Evolutionary conservation across 352 stramenopile species (phyloP).

Genomic region (Phytophthora crassamura): DNA sequence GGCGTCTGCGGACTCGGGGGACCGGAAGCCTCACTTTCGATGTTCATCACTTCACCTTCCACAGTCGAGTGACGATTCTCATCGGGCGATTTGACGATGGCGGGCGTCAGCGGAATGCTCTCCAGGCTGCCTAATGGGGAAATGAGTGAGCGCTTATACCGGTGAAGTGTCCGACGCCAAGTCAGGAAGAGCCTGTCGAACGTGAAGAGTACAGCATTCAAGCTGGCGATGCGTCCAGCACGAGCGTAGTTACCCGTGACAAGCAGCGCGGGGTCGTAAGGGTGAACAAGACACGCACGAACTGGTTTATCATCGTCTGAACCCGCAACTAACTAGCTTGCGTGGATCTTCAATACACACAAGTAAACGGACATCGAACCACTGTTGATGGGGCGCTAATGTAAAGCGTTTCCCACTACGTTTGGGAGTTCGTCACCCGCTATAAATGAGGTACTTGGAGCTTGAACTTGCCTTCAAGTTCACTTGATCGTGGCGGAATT

Average conservation of each 20-base stretch:
- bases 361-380: too few relatives aligned
- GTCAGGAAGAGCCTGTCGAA: constrained; percentile 14
- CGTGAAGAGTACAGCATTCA: background rate
- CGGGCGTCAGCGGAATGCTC: background rate
- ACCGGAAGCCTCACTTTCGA: background rate
- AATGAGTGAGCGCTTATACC: background rate
- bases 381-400: too few relatives aligned
- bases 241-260: constrained; percentile 1
- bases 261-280: background rate
- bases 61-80: constrained; percentile 15
- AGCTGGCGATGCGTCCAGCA: constrained; percentile 15
- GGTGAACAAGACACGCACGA: background rate
- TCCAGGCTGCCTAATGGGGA: constrained; percentile 2
- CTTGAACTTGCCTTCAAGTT: constrained; percentile 21
- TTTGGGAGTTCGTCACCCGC: background rate
- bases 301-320: background rate
- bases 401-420: too few relatives aligned
- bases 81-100: constrained; percentile 18
- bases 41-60: constrained; percentile 14
- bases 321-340: constrained; percentile 8
- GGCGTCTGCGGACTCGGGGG: background rate
- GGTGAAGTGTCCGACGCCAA: constrained; percentile 7
- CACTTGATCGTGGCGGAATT: background rate
- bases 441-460: background rate
- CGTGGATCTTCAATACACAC: too few relatives aligned